A percentile compares a stretch with the other conserved stretches of the same genome.
phyloP scores from a whole-genome alignment of 768 basidiomycete genomes.

The Tulasnella calospora region DNA sequence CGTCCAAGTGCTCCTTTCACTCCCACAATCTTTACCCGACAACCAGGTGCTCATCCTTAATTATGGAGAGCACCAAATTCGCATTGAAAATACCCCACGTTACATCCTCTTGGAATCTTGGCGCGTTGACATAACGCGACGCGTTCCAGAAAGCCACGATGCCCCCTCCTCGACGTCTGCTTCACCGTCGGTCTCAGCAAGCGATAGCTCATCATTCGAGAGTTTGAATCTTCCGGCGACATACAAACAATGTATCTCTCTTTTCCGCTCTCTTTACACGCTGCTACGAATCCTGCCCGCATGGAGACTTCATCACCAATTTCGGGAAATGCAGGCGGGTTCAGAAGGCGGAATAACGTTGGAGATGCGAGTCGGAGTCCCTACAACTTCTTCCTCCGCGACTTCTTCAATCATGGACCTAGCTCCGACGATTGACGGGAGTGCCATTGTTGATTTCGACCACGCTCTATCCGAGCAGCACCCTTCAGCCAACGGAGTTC shows the following conservation, averaged over 20 bases:
- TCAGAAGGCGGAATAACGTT: constrained; percentile 43
- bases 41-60: constrained; percentile 59
- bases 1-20: background rate
- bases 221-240: constrained; percentile 67
- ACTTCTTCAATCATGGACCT: background rate
- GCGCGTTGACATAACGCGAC: constrained; percentile 46
- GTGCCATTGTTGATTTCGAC: constrained; percentile 33
- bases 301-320: constrained; percentile 65
- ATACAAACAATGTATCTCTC: constrained; percentile 78
- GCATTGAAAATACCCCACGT: constrained; percentile 62
- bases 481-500: constrained; percentile 44
- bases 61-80: constrained; percentile 39
- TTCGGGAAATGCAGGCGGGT: constrained; percentile 46
- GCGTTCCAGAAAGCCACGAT: background rate
- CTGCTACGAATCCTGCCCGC: constrained; percentile 68
- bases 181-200: constrained; percentile 29
- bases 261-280: constrained; percentile 72
- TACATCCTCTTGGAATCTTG: constrained; percentile 73
- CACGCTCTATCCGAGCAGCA: constrained; percentile 41
- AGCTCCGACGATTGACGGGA: too few species aligned
- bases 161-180: constrained; percentile 33
- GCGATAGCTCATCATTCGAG: constrained; percentile 26
- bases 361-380: constrained; percentile 18
- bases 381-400: constrained; percentile 29
- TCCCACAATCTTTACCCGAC: background rate